Base-by-base conservation (phyloP, 257 asterid genomes). In the Solanum commersonii region DNA sequence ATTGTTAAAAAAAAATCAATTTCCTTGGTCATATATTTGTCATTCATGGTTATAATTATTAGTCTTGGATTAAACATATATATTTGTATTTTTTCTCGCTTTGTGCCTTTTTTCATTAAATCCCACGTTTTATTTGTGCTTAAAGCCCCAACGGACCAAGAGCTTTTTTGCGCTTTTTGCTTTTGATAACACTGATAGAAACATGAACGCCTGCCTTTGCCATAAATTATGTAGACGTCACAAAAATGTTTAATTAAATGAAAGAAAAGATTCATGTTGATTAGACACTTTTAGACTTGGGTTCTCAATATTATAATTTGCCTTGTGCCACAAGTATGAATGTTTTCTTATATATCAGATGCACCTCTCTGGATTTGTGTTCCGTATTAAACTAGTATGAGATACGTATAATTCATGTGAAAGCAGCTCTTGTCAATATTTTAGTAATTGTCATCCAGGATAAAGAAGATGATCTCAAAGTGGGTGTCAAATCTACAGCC, bases 401-500 rank as follows among this genome's bases (percentile, higher is more conserved):
- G 65, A 25, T 25, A 40, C 23, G 40, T 78, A 27, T 10, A 46
- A 27, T 81, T 81, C 56, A 29, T 81, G 68, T 81, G 85, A 81
- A 81, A 81, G 38, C 67, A 81, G 85, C 18, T 79, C 29, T 18
- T 46, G 85, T 49, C 29, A 59, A 63, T 86, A 40, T 68, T 37
- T 65, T 33, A 6, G 27, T 15, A 70, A 34, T 27, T 86, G 29
- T 67, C 44, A 74, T 88, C 89, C 92, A 96, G 99, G 99, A 96
- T 89, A 96, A 96, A 91, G 96, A 92, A 86, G 98, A 96, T 31
- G 98, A 96, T 89, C 46, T 87, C 88, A 95, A 81, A 90, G 98
- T 93, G 70, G 98, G 99, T 49, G 97, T 96, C 82, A 96, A 95
- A 92, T 96, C 99, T 56, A 95, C 99, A 7, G 99, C 99, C 70